Evolutionary conservation across 768 basidiomycete species (phyloP), one percentile per base, ranked within the genome.

Genomic region (Naganishia antarctica): DNA sequence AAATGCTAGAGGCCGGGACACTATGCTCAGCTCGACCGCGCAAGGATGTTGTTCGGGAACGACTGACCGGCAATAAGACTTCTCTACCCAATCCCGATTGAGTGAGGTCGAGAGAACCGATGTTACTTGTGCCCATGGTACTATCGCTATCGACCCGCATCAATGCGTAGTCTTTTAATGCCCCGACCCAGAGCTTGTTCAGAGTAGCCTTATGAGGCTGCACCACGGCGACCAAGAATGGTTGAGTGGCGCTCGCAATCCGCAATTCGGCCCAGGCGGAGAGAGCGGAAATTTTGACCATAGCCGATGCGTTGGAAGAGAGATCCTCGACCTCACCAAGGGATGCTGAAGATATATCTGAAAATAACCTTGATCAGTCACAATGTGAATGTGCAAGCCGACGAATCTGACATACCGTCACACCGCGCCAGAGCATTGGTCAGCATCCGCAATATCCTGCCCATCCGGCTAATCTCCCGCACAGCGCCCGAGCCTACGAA

Each of bases 401-500:
- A 49, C 16, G 5, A 5, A 59, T 7, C 18, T 4, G 12, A 66
- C 78, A 4, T 44, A 91, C 93, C 88, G 80, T 90, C 88, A 23
- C 89, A 90, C 71, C 93, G 91, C 66, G 91, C 89, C 32, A 99
- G 80, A 0, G 92, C 90, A 7, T 83, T 86, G 1, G 87, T 94
- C 12, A 99, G 79, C 11, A 96, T 80, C 76, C 90, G 94, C 47
- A 97, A 79, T 60, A 98, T 93, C 23, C 94, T 85, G 0, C 94
- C 94, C 94, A 99, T 97, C 64, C 90, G 82, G 46, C 79, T 79
- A 3, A 93, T 83, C 76, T 97, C 91, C 74, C 89, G 92, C 26
- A 96, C 88, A 16, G 97, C 86, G 8, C 96, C 94, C 71, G 89
- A 91, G 0, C 94, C 92, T 8, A 98, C 91, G 71, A 94, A 98